A percentile compares a stretch with the other conserved stretches of the same genome.
Evolutionary conservation across 2,329 filamentous ascomycete genomes (phyloP).

Genomic region (Neonectria ditissima): DNA sequence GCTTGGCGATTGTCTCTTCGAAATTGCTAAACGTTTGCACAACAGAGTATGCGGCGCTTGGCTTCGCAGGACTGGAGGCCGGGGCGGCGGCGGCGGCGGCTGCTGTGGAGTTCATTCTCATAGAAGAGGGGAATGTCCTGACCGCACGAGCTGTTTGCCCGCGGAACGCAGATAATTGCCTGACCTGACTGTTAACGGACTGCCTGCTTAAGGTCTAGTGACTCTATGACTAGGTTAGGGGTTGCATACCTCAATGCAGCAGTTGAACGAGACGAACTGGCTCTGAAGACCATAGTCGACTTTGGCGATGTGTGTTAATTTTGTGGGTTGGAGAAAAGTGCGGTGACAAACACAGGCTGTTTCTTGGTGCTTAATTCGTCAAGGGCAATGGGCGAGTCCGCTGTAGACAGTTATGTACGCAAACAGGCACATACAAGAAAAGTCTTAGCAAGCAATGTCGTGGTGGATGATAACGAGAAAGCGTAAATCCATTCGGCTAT

Average conservation of each 20-base stretch:
- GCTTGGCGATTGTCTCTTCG: slow-evolving; percentile 35
- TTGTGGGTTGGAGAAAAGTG: neutral
- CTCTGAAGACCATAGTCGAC: neutral
- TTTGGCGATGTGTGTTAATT: neutral
- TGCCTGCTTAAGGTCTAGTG: neutral
- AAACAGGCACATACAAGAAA: too few species aligned
- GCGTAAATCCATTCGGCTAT: too few species aligned
- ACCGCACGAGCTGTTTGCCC: neutral
- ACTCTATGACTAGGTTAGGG: too few species aligned
- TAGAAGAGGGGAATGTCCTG: neutral
- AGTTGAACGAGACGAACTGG: neutral
- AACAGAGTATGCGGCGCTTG: slow-evolving; percentile 38
- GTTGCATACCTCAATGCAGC: slow-evolving; percentile 8
- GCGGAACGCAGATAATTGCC: neutral
- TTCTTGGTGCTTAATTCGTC: neutral
- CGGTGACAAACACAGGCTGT: neutral
- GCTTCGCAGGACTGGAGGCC: slow-evolving; percentile 1
- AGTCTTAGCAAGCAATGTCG: neutral
- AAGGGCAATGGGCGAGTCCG: neutral
- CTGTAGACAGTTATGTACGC: neutral
- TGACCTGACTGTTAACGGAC: slow-evolving; percentile 15
- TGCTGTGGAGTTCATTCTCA: slow-evolving; percentile 32
- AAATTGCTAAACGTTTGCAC: slow-evolving; percentile 42
- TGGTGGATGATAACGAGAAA: neutral
- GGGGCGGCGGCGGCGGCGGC: slow-evolving; percentile 15